phyloP scores from a whole-genome alignment of 768 basidiomycete species.

The Lactifluus pinguis region DNA sequence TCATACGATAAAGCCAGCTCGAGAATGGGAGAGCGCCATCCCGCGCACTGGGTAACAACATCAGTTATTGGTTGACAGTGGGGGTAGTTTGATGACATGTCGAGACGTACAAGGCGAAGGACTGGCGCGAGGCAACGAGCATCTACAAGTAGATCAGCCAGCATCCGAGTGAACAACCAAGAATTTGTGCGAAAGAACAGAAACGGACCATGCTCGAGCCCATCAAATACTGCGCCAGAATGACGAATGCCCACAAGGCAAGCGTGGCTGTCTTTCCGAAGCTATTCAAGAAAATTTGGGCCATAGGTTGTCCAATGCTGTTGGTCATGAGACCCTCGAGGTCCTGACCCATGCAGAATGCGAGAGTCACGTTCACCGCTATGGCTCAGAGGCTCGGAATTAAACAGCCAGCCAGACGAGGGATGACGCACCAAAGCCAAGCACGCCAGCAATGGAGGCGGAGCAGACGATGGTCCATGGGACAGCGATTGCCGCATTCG shows the following conservation, averaged over 20 bases:
- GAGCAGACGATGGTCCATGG: conserved; percentile 61
- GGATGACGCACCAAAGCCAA: conserved; percentile 47
- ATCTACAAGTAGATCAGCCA: conserved; percentile 23
- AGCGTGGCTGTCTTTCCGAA: conserved; percentile 42
- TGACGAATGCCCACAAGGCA: conserved; percentile 46
- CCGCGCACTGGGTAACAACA: conserved; percentile 25
- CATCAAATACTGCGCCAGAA: conserved; percentile 44
- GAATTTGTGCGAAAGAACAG: background rate
- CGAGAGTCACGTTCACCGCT: conserved; percentile 45
- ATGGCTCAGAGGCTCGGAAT: conserved; percentile 5
- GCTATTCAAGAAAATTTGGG: conserved; percentile 37
- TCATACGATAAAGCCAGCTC: conserved; percentile 45
- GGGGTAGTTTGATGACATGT: too few species aligned
- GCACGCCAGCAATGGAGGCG: conserved; percentile 43
- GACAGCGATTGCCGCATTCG: conserved; percentile 58
- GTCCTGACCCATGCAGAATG: conserved; percentile 52
- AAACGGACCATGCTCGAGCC: conserved; percentile 37
- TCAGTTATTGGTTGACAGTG: background rate
- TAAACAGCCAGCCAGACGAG: background rate
- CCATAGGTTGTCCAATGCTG: conserved; percentile 35
- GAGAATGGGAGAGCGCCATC: conserved; percentile 58
- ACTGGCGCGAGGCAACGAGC: conserved; percentile 45
- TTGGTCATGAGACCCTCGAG: conserved; percentile 30
- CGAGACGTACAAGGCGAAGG: conserved; percentile 38
- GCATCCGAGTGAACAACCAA: background rate